These are phyloP conservation scores for Magnaporthiopsis rhizophila DNA, from an alignment of 2,329 filamentous ascomycete genomes.

Conservation along the genomic window DNA sequence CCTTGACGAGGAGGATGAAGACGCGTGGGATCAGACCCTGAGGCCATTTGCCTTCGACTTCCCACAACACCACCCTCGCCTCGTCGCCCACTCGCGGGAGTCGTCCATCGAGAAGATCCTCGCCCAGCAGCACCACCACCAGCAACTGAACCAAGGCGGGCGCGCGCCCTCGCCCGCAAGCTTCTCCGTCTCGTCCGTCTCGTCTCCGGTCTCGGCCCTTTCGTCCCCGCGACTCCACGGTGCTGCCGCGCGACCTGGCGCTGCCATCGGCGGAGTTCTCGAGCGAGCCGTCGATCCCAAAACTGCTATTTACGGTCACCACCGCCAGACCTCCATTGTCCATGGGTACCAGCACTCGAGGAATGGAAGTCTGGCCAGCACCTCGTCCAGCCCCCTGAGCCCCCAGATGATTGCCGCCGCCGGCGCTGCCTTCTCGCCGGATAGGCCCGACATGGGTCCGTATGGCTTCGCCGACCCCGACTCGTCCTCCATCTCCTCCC, in stretches of 20 bases:
- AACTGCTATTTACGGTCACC: constrained; percentile 64
- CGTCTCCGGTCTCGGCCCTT: constrained; percentile 19
- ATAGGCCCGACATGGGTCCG: constrained; percentile 42
- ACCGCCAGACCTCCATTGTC: constrained; percentile 94
- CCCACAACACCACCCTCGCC: constrained; percentile 24
- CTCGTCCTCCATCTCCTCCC: constrained; percentile 24
- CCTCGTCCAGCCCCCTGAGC: constrained; percentile 76
- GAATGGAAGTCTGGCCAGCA: constrained; percentile 79
- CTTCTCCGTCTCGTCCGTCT: constrained; percentile 13
- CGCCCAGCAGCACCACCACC: constrained; percentile 9
- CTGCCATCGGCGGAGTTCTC: constrained; percentile 32
- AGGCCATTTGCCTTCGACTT: constrained; percentile 36
- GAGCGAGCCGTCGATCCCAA: constrained; percentile 51
- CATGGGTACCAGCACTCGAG: constrained; percentile 90
- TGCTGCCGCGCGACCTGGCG: constrained; percentile 27
- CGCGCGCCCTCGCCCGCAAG: neutral
- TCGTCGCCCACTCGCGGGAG: constrained; percentile 45
- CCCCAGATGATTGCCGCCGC: constrained; percentile 74
- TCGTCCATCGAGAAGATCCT: constrained; percentile 48
- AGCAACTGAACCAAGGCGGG: constrained; percentile 14
- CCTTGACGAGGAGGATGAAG: constrained; percentile 45
- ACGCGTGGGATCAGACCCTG: constrained; percentile 43
- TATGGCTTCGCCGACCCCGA: constrained; percentile 40
- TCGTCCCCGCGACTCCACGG: constrained; percentile 31
- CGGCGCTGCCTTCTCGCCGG: constrained; percentile 44